Percentiles rank a stretch among this genome's conserved stretches.
Conservation (phyloP, 345 rosid genomes). For the Combretum micranthum region DNA sequence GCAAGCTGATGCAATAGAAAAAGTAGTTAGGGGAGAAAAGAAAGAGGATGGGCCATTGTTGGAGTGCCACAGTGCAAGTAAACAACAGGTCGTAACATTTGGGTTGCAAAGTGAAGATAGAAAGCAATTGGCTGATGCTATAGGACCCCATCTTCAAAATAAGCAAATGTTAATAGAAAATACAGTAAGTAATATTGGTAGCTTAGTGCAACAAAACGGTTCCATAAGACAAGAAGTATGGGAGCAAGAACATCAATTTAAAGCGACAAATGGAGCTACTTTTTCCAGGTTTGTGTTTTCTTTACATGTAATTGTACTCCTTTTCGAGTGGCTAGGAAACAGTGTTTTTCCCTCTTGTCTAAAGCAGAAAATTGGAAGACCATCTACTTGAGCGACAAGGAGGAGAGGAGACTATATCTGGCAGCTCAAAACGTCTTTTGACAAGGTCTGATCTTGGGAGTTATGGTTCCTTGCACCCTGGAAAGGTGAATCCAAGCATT, state of each 20-base stretch:
- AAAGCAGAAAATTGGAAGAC: too few species aligned
- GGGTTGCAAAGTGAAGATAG: neutral
- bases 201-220: neutral
- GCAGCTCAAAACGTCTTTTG: neutral
- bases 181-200: neutral
- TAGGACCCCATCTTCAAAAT: too few species aligned
- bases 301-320: too few species aligned
- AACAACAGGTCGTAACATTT: neutral
- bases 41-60: neutral
- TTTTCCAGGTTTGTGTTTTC: too few species aligned
- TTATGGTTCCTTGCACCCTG: constrained; percentile 6
- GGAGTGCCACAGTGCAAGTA: neutral
- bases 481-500: constrained; percentile 5
- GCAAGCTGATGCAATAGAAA: neutral
- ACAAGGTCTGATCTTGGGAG: neutral
- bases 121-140: neutral
- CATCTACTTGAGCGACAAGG: neutral
- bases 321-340: too few species aligned
- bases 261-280: constrained; percentile 6
- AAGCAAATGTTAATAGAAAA: too few species aligned
- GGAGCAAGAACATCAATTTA: too few species aligned
- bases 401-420: neutral
- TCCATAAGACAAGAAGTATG: neutral
- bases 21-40: neutral
- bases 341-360: too few species aligned